Evolutionary conservation across 176 grass and related monocot genomes (phyloP), one percentile per base, ranked within the genome.

Genomic region (Oropetium thomaeum): DNA sequence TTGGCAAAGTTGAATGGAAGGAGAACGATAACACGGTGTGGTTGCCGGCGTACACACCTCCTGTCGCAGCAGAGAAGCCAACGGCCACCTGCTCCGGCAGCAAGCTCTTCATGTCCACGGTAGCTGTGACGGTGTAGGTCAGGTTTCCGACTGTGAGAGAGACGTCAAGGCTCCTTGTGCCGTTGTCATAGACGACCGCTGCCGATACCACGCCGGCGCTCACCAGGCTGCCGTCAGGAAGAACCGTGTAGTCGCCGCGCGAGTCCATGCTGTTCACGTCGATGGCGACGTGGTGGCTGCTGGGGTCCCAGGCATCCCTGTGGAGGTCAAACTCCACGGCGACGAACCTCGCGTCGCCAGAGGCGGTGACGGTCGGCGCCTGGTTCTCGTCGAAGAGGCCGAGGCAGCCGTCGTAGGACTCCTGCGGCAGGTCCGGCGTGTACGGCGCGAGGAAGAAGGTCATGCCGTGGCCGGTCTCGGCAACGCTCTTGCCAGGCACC

Each of bases 21-120:
- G 81, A 85, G 87, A 61, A 93, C 0, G 80, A 90, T 16, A 84
- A 57, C 20, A 93, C 77, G 17, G 72, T 70, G 70, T 87, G 73
- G 20, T 80, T 72, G 23, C 69, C 14, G 14, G 68, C 73, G 65
- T 10, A 58, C 22, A 0, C 0, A 6, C 25, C 19, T 8, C 91
- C 87, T 0, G 91, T 90, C 15, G 81, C 67, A 7, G 87, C 91
- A 22, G 91, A 93, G 81, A 93, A 93, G 26, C 87, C 91, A 5
- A 93, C 61, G 1, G 67, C 42, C 12, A 81, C 77, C 30, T 73
- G 14, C 8, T 67, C 53, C 6, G 91, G 81, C 61, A 88, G 74
- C 0, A 80, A 2, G 7, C 57, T 67, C 17, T 4, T 55, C 60
- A 94, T 17, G 57, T 94, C 53, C 15, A 94, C 65, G 28, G 51